Evolutionary conservation across 768 basidiomycete genomes (phyloP), one percentile per base, ranked within the genome.

Genomic region (Dioszegia aurantiaca): DNA sequence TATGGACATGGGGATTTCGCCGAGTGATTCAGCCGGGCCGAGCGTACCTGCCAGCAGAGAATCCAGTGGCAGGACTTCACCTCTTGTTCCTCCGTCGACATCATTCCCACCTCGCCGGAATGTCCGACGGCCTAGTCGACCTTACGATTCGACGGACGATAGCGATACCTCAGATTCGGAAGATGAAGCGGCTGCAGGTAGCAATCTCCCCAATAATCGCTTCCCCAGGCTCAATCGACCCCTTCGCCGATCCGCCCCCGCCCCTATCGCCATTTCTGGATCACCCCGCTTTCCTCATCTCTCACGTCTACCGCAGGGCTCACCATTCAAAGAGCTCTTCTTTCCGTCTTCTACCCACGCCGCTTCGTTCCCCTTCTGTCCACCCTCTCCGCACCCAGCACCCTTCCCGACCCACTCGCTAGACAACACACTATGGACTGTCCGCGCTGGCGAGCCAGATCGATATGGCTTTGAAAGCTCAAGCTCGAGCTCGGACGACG

Each of bases 391-490:
- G 1, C 67, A 61, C 27, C 46, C 61, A 16, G 67, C 71, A 12
- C 68, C 68, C 9, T 73, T 73, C 52, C 71, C 71, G 6, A 64
- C 66, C 26, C 71, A 73, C 43, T 73, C 71, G 24, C 61, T 73
- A n/a, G 71, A 73, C 56, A 73, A 73, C 48, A 68, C 71, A 5
- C 63, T 60, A 19, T 73, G 71, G 71, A 58, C 56, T 4, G 67
- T 56, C 6, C 58, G 70, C n/a, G 58, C 61, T 17, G 63, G 68
- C 26, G 44, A 39, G 11, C 39, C 11, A 17, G 44, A 67, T 53
- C 55, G 57, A 8, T 42, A 48, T 37, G 26, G 31, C 8, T 36
- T 69, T 41, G 71, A 73, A 46, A 60, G 58, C 17, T 73, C 71
- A 2, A 64, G 58, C 30, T 65, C 66, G 4, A 68, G 66, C 55